Base-by-base conservation (phyloP, 768 basidiomycete genomes). In the Russula virescens region DNA sequence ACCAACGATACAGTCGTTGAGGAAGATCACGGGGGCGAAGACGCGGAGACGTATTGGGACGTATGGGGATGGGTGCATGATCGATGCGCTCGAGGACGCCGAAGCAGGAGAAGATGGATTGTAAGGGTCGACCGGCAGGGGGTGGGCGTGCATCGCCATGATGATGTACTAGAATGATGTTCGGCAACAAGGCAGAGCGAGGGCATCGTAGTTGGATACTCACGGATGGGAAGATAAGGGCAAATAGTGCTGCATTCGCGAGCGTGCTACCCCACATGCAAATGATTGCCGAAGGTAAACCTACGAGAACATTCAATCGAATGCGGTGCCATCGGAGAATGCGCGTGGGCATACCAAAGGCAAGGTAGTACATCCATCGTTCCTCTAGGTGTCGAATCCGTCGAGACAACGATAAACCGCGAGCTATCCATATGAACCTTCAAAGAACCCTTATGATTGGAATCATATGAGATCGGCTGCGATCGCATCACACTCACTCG, bases 301-400 rank as follows among this genome's bases (percentile, higher is more conserved):
- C 88, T 90, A 59, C 25, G 21, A 65, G 43, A 14, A 56, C 40
- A n/a, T 58, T 59, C 6, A 56, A 46, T 40, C 21, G 53, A 31
- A n/a, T 6, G 23, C 23, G 49, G 13, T 38, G 19, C 57, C 63
- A 26, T 58, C 43, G 16, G 54, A 50, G 50, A 58, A 47, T 25
- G 61, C 65, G 13, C 14, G 28, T 26, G 38, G 38, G 69, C 77
- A 38, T 55, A 80, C 93, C 93, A 66, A 93, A 95, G 5, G 88
- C 88, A 62, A 93, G 80, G 70, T 86, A 91, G 74, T 94, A 95
- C 2, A 88, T 82, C 93, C 93, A 95, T 46, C 91, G 82, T 73
- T 93, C 90, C 74, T 95, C 93, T 21, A 94, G 76, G 70, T 88
- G 82, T 52, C 85, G 76, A 50, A 93, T 82, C 58, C 91, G 78